Conservation (phyloP, 2,329 filamentous ascomycete species). For the Trichoderma sp. region DNA sequence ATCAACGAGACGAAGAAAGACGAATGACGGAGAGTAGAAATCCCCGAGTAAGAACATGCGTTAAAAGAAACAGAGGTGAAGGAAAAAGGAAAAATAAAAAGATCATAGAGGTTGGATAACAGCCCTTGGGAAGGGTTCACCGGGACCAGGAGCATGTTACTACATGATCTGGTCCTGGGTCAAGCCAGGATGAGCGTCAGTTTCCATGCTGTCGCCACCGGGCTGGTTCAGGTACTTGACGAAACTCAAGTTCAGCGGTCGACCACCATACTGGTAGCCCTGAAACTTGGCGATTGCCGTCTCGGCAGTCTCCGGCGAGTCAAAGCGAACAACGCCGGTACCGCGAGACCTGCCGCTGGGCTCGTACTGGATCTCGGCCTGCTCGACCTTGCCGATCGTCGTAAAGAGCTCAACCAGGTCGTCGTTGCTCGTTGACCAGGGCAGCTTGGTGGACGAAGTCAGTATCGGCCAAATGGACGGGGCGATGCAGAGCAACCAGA, state of each 20-base stretch:
- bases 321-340: conserved; percentile 95
- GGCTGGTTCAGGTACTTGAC: conserved; percentile 85
- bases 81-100: neutral
- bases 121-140: neutral
- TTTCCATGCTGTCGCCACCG: conserved; percentile 77
- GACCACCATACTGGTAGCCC: conserved; percentile 94
- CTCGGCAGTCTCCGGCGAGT: conserved; percentile 78
- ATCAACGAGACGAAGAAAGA: neutral
- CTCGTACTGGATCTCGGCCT: conserved; percentile 99
- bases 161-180: conserved; percentile 99
- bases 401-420: conserved; percentile 95
- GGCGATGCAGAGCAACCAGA: conserved; percentile 32
- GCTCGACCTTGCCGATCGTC: conserved; percentile 96
- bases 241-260: conserved; percentile 88
- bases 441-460: conserved; percentile 61
- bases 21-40: neutral
- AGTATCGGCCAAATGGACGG: neutral
- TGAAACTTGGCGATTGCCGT: conserved; percentile 97
- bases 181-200: conserved; percentile 70
- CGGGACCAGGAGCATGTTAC: neutral
- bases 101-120: neutral
- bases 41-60: neutral
- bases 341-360: conserved; percentile 93
- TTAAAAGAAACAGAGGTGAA: neutral
- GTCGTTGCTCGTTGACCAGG: conserved; percentile 98